Conservation (phyloP, 345 rosid species). For the Linum tenue region DNA sequence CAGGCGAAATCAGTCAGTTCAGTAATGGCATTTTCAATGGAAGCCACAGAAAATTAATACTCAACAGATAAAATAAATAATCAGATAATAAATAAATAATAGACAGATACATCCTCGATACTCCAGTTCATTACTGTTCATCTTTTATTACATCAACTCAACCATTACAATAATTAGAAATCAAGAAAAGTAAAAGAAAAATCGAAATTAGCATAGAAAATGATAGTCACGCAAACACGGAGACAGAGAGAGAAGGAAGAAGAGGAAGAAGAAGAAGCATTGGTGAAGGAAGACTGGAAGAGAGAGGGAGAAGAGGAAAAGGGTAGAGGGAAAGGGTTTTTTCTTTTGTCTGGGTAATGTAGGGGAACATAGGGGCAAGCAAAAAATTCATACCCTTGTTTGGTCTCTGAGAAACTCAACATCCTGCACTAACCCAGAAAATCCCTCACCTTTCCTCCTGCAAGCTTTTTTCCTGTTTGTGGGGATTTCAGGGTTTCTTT, state of each 20-base stretch:
- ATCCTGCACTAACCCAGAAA: background rate
- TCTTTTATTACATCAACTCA: no score
- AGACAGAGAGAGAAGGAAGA: slow-evolving; percentile 6
- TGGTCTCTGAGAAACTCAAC: slow-evolving; percentile 15
- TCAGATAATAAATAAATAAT: no score
- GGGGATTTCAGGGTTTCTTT: background rate
- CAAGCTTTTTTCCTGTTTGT: background rate
- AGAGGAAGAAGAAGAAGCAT: background rate
- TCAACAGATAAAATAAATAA: no score
- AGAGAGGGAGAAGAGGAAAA: slow-evolving; percentile 6
- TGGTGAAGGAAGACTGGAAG: background rate
- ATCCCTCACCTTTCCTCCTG: background rate
- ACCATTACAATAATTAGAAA: background rate
- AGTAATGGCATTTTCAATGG: no score
- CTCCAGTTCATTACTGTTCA: no score
- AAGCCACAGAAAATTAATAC: no score
- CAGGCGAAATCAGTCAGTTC: no score
- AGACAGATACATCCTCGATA: background rate
- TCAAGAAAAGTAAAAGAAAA: background rate
- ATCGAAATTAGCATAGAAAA: slow-evolving; percentile 3
- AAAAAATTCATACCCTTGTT: background rate
- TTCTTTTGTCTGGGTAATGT: slow-evolving; percentile 30
- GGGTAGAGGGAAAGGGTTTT: slow-evolving; percentile 4
- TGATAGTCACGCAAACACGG: background rate
- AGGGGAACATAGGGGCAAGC: slow-evolving; percentile 31